Evolutionary conservation across 495 filamentous ascomycete genomes (phyloP).

Genomic region (Neurospora sublineolata): DNA sequence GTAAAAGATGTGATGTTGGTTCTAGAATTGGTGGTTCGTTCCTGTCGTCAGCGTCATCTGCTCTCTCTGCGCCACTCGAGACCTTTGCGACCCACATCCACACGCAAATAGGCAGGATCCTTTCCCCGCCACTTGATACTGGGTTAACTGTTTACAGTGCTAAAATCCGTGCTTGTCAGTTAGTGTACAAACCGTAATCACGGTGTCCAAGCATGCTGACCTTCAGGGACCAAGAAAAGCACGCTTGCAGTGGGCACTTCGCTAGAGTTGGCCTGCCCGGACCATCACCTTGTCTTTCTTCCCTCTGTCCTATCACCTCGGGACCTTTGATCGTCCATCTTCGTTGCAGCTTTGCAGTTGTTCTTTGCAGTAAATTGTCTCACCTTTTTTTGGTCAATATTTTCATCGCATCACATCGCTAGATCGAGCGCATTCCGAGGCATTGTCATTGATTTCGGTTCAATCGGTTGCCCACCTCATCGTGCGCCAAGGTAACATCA

Average conservation of each 20-base stretch:
- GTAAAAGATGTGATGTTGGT: neutral
- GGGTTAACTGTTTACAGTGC: neutral
- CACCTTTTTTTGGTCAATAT: neutral
- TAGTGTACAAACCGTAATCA: neutral
- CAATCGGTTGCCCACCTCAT: neutral
- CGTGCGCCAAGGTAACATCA: neutral
- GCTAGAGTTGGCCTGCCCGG: neutral
- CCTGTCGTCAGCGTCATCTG: neutral
- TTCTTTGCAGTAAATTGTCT: neutral
- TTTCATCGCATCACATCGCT: neutral
- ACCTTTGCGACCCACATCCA: neutral
- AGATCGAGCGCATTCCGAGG: neutral
- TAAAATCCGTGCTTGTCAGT: neutral
- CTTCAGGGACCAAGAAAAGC: neutral
- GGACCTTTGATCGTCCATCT: neutral
- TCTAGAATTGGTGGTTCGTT: neutral
- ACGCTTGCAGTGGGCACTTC: neutral
- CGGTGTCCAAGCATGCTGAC: neutral
- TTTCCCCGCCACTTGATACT: neutral
- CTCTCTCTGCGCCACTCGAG: neutral
- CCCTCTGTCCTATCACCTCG: neutral
- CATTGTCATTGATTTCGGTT: neutral
- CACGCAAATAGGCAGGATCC: neutral
- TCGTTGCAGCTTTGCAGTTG: neutral
- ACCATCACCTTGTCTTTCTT: neutral